phyloP scores from a whole-genome alignment of 1,284 basidiomycete genomes.

The Leccinum fuscescens region DNA sequence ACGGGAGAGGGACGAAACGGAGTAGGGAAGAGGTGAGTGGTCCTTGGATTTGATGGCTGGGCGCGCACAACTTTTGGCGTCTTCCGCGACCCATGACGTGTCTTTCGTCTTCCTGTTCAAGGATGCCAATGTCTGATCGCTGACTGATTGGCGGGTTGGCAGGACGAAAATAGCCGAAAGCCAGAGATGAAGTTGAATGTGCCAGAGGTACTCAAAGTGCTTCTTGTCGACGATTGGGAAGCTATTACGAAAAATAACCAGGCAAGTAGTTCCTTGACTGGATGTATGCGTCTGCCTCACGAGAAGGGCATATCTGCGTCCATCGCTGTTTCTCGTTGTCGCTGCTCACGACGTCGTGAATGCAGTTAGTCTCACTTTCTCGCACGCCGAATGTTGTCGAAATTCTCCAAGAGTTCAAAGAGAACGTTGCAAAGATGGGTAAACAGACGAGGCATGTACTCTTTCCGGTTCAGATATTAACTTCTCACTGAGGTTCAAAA shows the following conservation, averaged over 20 bases:
- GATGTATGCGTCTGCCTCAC: neutral
- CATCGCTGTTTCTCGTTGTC: too few relatives aligned
- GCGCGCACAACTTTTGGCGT: neutral
- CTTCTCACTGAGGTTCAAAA: too few relatives aligned
- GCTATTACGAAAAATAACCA: constrained; percentile 93
- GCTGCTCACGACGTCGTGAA: neutral
- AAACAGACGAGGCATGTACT: constrained; percentile 49
- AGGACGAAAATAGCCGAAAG: constrained; percentile 68
- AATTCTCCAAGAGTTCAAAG: constrained; percentile 78
- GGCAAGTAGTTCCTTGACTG: constrained; percentile 41
- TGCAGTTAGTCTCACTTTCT: constrained; percentile 85
- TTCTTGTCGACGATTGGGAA: constrained; percentile 98
- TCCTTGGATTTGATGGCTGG: neutral
- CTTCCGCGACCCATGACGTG: neutral
- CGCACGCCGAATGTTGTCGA: constrained; percentile 79
- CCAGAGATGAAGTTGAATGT: constrained; percentile 91
- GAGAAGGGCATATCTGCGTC: too few relatives aligned
- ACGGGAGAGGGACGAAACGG: constrained; percentile 38
- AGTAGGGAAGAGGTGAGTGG: constrained; percentile 35
- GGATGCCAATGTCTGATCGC: neutral
- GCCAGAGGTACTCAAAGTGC: constrained; percentile 85
- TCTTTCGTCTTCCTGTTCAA: neutral
- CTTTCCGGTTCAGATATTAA: neutral
- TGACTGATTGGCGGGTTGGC: constrained; percentile 2
- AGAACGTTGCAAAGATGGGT: constrained; percentile 52